Evolutionary conservation across 768 basidiomycete genomes (phyloP).

Genomic region (Serendipita sp.): DNA sequence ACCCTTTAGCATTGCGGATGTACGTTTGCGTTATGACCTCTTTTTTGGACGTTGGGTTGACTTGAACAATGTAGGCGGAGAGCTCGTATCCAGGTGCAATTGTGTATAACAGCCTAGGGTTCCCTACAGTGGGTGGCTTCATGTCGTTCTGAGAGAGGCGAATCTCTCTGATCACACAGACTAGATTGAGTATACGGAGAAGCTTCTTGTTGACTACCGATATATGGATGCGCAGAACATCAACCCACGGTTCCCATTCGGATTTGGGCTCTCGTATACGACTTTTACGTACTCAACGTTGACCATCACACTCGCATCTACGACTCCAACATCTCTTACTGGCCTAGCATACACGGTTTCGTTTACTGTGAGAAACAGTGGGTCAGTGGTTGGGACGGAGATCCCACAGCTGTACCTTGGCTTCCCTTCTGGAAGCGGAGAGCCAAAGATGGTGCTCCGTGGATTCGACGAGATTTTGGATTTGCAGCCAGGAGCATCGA

Average conservation of each 20-base stretch:
- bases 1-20: constrained; percentile 23
- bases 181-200: constrained; percentile 24
- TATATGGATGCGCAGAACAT: constrained; percentile 35
- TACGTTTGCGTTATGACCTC: constrained; percentile 17
- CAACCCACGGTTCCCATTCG: constrained; percentile 58
- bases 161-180: background rate
- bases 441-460: constrained; percentile 33
- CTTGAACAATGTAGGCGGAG: background rate
- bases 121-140: constrained; percentile 10
- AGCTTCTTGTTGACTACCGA: constrained; percentile 15
- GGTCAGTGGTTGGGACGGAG: constrained; percentile 32
- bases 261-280: constrained; percentile 61
- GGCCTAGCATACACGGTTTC: constrained; percentile 15
- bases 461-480: constrained; percentile 32
- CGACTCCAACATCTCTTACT: background rate
- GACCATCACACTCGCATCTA: constrained; percentile 18
- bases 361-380: constrained; percentile 34
- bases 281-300: constrained; percentile 46
- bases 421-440: constrained; percentile 30
- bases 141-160: background rate
- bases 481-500: constrained; percentile 23
- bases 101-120: constrained; percentile 10
- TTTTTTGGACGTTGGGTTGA: constrained; percentile 10
- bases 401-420: constrained; percentile 38
- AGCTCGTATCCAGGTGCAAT: constrained; percentile 8